Evolutionary conservation across 176 grass and related monocot genomes (phyloP).

Genomic region (Ampelocalamus luodianensis): DNA sequence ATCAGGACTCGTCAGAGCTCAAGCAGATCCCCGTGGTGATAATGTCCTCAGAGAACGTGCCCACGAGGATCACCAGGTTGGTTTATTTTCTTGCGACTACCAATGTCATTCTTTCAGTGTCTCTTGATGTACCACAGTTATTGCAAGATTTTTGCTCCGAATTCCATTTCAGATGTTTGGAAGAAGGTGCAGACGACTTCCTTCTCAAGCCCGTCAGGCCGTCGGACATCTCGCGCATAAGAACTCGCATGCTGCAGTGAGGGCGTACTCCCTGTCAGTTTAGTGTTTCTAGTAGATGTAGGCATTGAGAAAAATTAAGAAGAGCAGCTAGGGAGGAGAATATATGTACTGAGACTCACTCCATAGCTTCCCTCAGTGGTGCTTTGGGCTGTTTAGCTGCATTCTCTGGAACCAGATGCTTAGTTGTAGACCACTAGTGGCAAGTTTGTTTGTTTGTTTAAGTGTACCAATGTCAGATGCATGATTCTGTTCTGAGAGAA

Average conservation of each 20-base stretch:
- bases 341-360: background rate
- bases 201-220: constrained; percentile 52
- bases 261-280: background rate
- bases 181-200: constrained; percentile 57
- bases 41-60: constrained; percentile 58
- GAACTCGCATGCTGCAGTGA: constrained; percentile 43
- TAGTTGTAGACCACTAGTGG: background rate
- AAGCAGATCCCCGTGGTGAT: constrained; percentile 55
- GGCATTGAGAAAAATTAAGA: background rate
- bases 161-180: constrained; percentile 36
- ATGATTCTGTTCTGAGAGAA: background rate
- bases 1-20: constrained; percentile 51
- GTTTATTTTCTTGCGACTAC: background rate
- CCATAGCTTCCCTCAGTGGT: background rate
- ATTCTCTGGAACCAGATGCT: background rate
- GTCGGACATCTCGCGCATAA: constrained; percentile 50
- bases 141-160: too few relatives aligned
- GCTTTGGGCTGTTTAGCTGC: background rate
- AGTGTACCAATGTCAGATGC: background rate
- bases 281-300: background rate
- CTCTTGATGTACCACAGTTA: background rate
- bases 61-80: constrained; percentile 47
- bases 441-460: background rate
- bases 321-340: background rate
- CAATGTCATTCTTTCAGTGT: background rate